Evolutionary conservation across 345 rosid species (phyloP).

Genomic region (Salix exigua): DNA sequence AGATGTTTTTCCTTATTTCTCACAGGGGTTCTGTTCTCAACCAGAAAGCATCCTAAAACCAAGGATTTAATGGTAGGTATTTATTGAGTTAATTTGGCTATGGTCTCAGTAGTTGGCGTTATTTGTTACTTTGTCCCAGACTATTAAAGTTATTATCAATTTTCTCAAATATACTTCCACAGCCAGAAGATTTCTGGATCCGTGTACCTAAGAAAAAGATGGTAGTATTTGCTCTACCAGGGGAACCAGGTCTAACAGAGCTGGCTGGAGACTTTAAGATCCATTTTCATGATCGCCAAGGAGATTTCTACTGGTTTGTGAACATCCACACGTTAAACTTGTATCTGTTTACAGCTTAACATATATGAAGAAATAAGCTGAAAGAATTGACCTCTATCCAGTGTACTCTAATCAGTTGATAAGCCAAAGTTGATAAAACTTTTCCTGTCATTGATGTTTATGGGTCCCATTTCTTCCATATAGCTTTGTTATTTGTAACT

Average conservation of each 20-base stretch:
- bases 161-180: slow-evolving; percentile 14
- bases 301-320: slow-evolving; percentile 85
- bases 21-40: slow-evolving; percentile 72
- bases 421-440: neutral
- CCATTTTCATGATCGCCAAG: slow-evolving; percentile 79
- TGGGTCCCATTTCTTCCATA: neutral
- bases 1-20: slow-evolving; percentile 16
- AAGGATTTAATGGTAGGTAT: slow-evolving; percentile 64
- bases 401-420: neutral
- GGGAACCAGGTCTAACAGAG: slow-evolving; percentile 85
- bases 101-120: neutral
- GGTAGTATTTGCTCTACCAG: slow-evolving; percentile 82
- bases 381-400: neutral
- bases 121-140: neutral
- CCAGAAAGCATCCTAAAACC: slow-evolving; percentile 75
- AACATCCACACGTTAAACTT: neutral
- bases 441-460: neutral
- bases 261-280: slow-evolving; percentile 80
- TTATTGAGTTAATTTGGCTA: slow-evolving; percentile 3
- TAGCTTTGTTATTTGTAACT: neutral
- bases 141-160: slow-evolving; percentile 12
- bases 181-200: slow-evolving; percentile 96
- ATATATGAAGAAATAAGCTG: neutral
- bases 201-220: slow-evolving; percentile 80
- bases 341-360: neutral